Evolutionary conservation across 116 monocot species (phyloP), one percentile per base, ranked within the genome.

Genomic region (Papilionanthe hybrid): DNA sequence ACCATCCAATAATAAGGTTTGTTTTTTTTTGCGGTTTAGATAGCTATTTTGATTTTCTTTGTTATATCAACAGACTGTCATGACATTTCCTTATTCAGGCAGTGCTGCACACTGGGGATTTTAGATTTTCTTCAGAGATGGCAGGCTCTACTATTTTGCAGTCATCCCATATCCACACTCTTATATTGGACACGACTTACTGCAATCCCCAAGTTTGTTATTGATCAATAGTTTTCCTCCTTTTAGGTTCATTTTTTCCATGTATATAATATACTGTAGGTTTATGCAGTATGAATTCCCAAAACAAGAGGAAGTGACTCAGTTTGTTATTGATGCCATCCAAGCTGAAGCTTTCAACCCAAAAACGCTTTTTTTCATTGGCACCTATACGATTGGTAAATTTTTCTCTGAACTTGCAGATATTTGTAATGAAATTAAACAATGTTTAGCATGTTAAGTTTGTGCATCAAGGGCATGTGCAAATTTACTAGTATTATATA

Each of bases 271-370:
- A 42, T 20, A 41, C 9, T 49, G 25, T 71, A 28, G 23, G 57
- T 41, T 18, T 77, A 1, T 94, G 79, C 90, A 99, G 99, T 99
- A 93, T 85, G 93, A 93, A 76, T 99, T 99, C 83, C 99, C 99
- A 73, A 95, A 89, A 77, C 99, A 99, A 88, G 95, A 95, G 41
- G 87, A 88, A 37, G 92, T 93, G 19, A 90, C 91, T 75, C 93
- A 99, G 76, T 99, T 99, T 82, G 93, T 99, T 25, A 93, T 95
- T 82, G 99, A 99, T 82, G 95, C 93, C 77, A 95, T 99, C 82
- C 95, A 93, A 90, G 99, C 99, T 69, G 95, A 99, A 84, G 84
- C 99, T 50, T 99, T 99, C 84, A 99, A 99, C 66, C 93, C 95
- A 29, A 93, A 88, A 82, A 92, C 99, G 79, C 91, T 99, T 30